Evolutionary conservation across 2,329 filamentous ascomycete species (phyloP), one percentile per base, ranked within the genome.

Genomic region (Arthrobotrys pseudoclavata): DNA sequence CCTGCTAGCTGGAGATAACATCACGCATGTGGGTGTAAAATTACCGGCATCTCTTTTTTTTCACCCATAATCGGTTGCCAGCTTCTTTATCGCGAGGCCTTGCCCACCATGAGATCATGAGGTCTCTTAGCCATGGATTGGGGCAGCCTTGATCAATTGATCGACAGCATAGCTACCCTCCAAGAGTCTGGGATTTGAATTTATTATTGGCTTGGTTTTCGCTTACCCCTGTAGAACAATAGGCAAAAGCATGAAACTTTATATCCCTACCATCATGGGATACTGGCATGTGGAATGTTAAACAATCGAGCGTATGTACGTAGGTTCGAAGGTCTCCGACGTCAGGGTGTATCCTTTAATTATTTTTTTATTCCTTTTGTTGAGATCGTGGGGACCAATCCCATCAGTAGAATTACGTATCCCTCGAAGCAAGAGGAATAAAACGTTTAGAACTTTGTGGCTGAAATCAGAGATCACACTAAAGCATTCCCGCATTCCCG

Each of bases 401-500:
- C 34, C 34, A 42, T 24, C 4, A 20, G n/a, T 7, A 13, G 18
- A 42, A 60, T 60, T 60, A 42, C 34, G 34, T 18, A 42, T 24
- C 53, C 29, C 29, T 10, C 34, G 20, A 24, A 26, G 34, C 34
- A 40, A 18, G 15, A 57, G 13, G 4, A 37, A 50, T 20, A 24
- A 24, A 12, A n/a, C n/a, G n/a, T n/a, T n/a, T 50, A 24, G 20
- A 24, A 15, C 20, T 7, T n/a, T 37, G 52, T 57, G 52, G 52
- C 52, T 57, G 52, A 57, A 57, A 60, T 20, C 37, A 42, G n/a
- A 4, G 55, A 60, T 24, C 55, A 26, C 18, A 42, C 55, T 60
- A 60, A 60, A 60, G 55, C 55, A 26, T 42, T 60, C 18, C 18
- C 34, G 31, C 55, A 60, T 60, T 60, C 55, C 55, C 20, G 22